A percentile compares a stretch with the other conserved stretches of the same genome.
phyloP scores from a whole-genome alignment of 257 asterid species.

The Nicotiana attenuata region DNA sequence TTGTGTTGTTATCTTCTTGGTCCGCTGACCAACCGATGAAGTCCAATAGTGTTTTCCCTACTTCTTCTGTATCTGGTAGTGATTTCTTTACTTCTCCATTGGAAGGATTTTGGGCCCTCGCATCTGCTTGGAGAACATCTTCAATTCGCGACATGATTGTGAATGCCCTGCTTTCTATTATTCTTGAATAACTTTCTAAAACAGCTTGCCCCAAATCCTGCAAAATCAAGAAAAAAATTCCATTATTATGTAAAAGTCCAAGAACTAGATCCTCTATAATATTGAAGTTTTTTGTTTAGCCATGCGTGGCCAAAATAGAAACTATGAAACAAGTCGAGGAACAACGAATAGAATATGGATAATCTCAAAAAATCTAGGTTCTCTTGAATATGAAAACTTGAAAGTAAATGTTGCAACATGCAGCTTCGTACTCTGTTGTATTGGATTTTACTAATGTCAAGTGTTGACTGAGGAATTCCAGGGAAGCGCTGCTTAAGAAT shows the following conservation, averaged over 20 bases:
- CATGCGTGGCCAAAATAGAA: not conserved
- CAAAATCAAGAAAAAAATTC: constrained; percentile 7
- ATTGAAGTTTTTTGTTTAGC: not conserved
- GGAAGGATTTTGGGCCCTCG: constrained; percentile 29
- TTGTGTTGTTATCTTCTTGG: constrained; percentile 24
- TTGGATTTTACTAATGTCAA: constrained; percentile 87
- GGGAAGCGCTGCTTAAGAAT: constrained; percentile 75
- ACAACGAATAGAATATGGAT: not conserved
- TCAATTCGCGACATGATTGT: constrained; percentile 78
- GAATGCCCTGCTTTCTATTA: constrained; percentile 73
- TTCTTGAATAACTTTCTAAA: constrained; percentile 89
- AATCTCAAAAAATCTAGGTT: not conserved
- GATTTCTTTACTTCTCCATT: constrained; percentile 33
- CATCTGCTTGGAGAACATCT: constrained; percentile 68
- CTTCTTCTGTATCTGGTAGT: constrained; percentile 24
- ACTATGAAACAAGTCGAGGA: not conserved
- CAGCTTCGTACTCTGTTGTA: constrained; percentile 46
- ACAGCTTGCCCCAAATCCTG: constrained; percentile 93
- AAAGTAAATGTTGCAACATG: not conserved
- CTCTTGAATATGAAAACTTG: not conserved
- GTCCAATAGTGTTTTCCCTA: constrained; percentile 37
- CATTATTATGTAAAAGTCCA: not conserved
- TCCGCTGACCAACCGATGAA: constrained; percentile 54
- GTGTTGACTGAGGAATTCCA: constrained; percentile 71
- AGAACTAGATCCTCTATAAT: not conserved